A percentile compares a stretch with the other conserved stretches of the same genome.
Conservation (phyloP, 2,329 filamentous ascomycete species). For the Beauveria varroae region DNA sequence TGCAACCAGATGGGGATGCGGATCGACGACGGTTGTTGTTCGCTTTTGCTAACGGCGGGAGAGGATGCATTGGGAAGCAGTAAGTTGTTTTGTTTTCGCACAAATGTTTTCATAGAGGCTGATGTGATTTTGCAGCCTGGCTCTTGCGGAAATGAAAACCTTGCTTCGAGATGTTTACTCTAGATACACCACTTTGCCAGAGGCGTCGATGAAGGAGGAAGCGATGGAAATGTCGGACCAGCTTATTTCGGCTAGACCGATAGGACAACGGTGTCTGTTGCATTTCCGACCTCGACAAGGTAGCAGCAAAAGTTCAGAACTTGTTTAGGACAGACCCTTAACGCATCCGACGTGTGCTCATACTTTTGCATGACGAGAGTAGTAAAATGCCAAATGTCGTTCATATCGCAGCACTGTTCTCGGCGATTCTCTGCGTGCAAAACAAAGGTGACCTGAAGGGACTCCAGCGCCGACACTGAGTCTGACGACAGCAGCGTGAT, state of each 20-base stretch:
- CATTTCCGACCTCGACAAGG: conserved; percentile 32
- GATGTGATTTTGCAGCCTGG: conserved; percentile 32
- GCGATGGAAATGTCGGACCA: conserved; percentile 61
- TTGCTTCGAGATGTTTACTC: conserved; percentile 57
- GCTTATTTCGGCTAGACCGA: conserved; percentile 57
- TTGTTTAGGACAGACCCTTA: not conserved
- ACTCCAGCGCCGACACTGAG: not conserved
- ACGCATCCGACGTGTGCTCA: not conserved
- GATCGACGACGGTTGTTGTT: conserved; percentile 58
- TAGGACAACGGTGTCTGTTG: conserved; percentile 51
- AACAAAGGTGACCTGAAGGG: not conserved
- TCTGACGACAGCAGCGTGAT: not conserved
- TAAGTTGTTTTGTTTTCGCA: conserved; percentile 31
- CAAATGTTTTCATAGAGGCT: not conserved
- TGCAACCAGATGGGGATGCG: conserved; percentile 64
- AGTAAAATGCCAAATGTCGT: not conserved
- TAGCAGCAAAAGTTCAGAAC: not conserved
- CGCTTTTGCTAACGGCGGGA: conserved; percentile 57
- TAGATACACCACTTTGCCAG: conserved; percentile 46
- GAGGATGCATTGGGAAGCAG: conserved; percentile 62
- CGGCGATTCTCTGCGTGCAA: not conserved
- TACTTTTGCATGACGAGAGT: not conserved
- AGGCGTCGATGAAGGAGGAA: conserved; percentile 43
- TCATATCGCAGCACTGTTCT: not conserved
- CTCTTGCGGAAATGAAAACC: conserved; percentile 61